phyloP scores from a whole-genome alignment of 2,329 filamentous ascomycete genomes.

The Pseudogymnoascus sp. region DNA sequence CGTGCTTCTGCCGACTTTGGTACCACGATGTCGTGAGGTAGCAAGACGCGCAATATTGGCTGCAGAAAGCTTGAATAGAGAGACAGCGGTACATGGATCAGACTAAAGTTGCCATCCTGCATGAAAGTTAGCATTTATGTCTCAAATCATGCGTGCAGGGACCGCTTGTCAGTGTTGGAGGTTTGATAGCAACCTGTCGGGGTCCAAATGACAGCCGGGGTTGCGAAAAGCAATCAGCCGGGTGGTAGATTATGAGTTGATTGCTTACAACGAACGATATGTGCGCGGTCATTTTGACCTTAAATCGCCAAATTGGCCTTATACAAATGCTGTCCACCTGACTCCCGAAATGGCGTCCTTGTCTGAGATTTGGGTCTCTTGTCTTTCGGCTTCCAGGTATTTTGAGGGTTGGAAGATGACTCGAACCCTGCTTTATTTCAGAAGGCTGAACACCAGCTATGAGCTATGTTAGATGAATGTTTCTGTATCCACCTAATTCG shows the following conservation, averaged over 20 bases:
- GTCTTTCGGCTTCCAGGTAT: not conserved
- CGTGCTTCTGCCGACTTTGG: not conserved
- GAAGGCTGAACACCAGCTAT: not conserved
- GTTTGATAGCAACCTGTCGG: not conserved
- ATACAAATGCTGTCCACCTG: not conserved
- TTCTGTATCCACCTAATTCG: not conserved
- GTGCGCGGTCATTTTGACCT: not conserved
- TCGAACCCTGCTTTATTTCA: not conserved
- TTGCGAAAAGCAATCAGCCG: not conserved
- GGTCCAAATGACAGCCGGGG: not conserved
- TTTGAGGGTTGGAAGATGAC: conserved; percentile 1
- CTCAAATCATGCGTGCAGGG: conserved; percentile 14
- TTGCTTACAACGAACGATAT: conserved; percentile 1
- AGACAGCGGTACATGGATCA: conserved; percentile 82
- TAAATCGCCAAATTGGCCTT: not conserved
- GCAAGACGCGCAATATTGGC: conserved; percentile 75
- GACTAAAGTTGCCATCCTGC: conserved; percentile 76
- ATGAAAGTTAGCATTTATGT: conserved; percentile 10
- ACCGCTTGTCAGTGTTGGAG: not conserved
- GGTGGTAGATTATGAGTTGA: not conserved
- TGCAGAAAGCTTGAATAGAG: conserved; percentile 74
- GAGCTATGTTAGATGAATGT: not conserved
- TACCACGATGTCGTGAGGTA: conserved; percentile 43
- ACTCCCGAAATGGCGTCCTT: not conserved
- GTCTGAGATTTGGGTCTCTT: not conserved